Base-by-base conservation (phyloP, 768 basidiomycete genomes). In the Macrolepiota dolichaula region DNA sequence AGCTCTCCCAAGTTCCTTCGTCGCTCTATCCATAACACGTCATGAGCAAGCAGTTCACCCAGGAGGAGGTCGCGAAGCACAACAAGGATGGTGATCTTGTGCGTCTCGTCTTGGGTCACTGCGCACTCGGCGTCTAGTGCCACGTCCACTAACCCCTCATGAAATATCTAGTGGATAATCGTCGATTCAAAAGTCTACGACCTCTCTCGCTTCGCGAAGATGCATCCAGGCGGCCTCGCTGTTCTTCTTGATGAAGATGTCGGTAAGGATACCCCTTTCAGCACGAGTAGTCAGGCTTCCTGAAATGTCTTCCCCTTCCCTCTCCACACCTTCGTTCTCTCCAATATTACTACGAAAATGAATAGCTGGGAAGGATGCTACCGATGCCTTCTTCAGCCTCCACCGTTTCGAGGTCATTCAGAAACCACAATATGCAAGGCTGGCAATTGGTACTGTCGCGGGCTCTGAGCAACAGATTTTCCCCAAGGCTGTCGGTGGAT, bases 351-450 rank as follows among this genome's bases (percentile, higher is more conserved):
- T 53, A 37, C 35, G 22, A 22, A 52, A 55, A 62, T 70, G 68
- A 63, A 80, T 6, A 88, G 92, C 91, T 51, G 94, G 93, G 5
- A 81, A 91, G 71, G 94, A 96, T 67, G 89, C 88, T 1, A 96
- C 94, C 0, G 89, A 92, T 35, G 81, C 83, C 2, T 97, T 98
- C 79, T 97, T 88, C 68, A 85, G 90, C 55, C 84, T 98, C 42
- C 96, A 98, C 71, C 84, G 92, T 17, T 82, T 87, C 32, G 94
- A 96, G 67, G 85, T 96, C 17, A 81, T 98, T 54, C 74, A 80
- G 62, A 85, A 81, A 64, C 88, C 92, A 0, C 89, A 91, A 59
- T 93, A 88, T 67, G 73, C 79, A 54, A 85, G 91, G 3, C 79
- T 95, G 11, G 80, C 84, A 59, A 85, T 96, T 59, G 94, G 93